Percentiles rank a stretch among this genome's conserved stretches.
Conservation (phyloP, 1,284 basidiomycete species). For the Phellopilus nigrolimitatus region DNA sequence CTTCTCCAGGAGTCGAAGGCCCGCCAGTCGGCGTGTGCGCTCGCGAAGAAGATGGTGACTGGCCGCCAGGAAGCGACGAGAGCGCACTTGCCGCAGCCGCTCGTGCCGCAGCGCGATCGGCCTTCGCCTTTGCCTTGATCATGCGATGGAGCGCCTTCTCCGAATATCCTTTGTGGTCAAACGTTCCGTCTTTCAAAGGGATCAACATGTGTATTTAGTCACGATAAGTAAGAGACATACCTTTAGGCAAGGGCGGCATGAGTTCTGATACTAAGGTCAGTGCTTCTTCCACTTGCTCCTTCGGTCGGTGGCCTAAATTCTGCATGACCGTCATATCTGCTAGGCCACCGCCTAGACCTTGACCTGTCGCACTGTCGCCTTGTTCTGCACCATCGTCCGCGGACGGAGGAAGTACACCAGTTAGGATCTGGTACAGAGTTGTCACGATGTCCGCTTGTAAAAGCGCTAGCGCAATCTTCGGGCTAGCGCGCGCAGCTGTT, state of each 20-base stretch:
- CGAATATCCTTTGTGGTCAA: conserved; percentile 85
- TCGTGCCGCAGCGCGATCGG: conserved; percentile 65
- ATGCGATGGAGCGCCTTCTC: conserved; percentile 77
- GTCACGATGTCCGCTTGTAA: conserved; percentile 88
- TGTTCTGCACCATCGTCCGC: conserved; percentile 53
- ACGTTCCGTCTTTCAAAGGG: conserved; percentile 72
- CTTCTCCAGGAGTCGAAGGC: conserved; percentile 24
- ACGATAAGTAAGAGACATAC: conserved; percentile 35
- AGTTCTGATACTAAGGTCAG: conserved; percentile 84
- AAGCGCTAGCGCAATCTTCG: conserved; percentile 80
- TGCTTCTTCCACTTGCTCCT: conserved; percentile 94
- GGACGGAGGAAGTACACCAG: conserved; percentile 79
- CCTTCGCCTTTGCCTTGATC: conserved; percentile 73
- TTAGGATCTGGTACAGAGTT: conserved; percentile 89
- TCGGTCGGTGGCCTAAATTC: conserved; percentile 92
- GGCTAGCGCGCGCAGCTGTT: conserved; percentile 79
- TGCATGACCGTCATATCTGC: conserved; percentile 98
- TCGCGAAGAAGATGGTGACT: conserved; percentile 25
- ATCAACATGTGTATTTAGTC: conserved; percentile 21
- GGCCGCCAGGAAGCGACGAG: conserved; percentile 29
- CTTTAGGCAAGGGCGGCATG: conserved; percentile 87
- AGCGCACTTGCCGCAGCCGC: conserved; percentile 39
- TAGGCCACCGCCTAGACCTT: conserved; percentile 78
- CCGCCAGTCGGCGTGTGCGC: conserved; percentile 18
- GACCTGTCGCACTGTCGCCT: conserved; percentile 55